phyloP scores from a whole-genome alignment of 2,329 filamentous ascomycete genomes.

The Penicillium sp. region DNA sequence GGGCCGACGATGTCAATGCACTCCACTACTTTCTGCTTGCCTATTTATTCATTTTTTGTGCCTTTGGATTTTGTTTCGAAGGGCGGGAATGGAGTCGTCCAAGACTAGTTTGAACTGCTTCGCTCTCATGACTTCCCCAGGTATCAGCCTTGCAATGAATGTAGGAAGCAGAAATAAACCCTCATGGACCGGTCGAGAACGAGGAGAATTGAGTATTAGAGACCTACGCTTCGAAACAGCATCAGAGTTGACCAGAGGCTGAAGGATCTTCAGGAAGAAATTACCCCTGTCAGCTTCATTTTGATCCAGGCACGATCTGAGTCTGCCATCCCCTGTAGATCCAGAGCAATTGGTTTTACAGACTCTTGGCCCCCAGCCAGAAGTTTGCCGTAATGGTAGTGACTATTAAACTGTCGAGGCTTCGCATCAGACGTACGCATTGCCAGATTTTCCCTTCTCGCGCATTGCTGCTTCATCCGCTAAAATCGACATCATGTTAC shows the following conservation, averaged over 20 bases:
- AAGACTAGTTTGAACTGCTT: no score
- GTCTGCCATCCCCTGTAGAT: background rate
- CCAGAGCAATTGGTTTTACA: no score
- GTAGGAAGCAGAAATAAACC: no score
- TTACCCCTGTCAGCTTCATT: background rate
- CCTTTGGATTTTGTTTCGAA: no score
- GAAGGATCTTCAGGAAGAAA: background rate
- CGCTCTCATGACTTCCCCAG: no score
- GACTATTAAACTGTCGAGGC: background rate
- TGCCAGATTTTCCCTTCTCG: background rate
- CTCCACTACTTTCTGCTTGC: no score
- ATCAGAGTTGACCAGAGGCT: background rate
- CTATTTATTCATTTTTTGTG: no score
- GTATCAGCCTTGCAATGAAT: no score
- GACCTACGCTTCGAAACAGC: background rate
- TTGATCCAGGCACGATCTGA: background rate
- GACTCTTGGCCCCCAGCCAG: no score
- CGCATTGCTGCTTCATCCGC: background rate
- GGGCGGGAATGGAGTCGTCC: no score
- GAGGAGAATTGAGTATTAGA: background rate
- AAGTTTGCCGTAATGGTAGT: no score
- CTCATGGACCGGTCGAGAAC: background rate
- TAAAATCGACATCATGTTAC: background rate
- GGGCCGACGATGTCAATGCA: background rate
- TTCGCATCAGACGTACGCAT: background rate